Base-by-base conservation (phyloP, 176 grass and related monocot species). In the Lolium perenne region DNA sequence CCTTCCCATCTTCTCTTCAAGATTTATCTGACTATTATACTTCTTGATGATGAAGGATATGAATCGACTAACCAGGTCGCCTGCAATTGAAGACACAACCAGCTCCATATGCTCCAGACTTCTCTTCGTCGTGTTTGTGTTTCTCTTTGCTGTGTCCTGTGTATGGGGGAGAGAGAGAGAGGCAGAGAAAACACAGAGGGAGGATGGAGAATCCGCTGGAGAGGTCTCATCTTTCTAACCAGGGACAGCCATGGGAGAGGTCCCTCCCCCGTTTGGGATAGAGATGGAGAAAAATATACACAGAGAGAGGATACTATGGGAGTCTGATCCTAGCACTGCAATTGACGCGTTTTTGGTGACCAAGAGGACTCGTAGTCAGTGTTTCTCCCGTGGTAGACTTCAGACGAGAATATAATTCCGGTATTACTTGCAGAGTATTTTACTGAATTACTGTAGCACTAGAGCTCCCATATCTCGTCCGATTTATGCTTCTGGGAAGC, bases 31-130 rank as follows among this genome's bases (percentile, higher is more conserved):
- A 7, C 4, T 20, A 57, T 46, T 10, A n/a, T 55, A 64, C 57
- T 46, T 74, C 26, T 54, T 80, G 11, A 89, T 38, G n/a, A 89
- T 4, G 47, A 80, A 80, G 47, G 87, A 84, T 10, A 89, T 80
- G 45, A 80, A 80, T 22, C 87, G 82, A 61, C 47, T 89, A n/a
- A 84, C 56, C 8, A 89, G 56, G 16, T 89, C 67, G 16, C 67
- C 82, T 74, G 22, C 46, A 66, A 84, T 61, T 15, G 76, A 82
- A 55, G 87, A 84, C 6, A 89, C 81, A 65, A 84, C 6, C n/a
- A 56, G 2, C 26, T 89, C 87, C 87, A 89, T 84, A 63, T 63
- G 38, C 74, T 8, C 21, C 41, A 7, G 61, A 14, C 1, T 3
- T 58, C 20, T 46, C 21, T 43, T 79, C 0, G 4, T 1, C 0